Evolutionary conservation across 495 filamentous ascomycete genomes (phyloP).

Genomic region (Poronia punctata): DNA sequence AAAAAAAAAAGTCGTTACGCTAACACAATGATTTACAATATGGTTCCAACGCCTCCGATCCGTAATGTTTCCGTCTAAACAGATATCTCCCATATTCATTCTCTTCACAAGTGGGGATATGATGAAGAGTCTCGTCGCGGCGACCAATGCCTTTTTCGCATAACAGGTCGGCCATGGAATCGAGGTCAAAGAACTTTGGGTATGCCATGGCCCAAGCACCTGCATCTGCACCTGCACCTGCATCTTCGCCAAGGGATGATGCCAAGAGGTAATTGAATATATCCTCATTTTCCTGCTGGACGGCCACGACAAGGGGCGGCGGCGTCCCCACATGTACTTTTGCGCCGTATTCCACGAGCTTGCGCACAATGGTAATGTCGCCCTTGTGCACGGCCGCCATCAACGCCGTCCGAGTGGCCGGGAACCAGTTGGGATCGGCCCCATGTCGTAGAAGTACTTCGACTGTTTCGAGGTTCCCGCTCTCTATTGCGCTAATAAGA

Average conservation of each 20-base stretch:
- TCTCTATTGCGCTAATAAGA: conserved; percentile 12
- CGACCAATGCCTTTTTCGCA: conserved; percentile 1
- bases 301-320: conserved; percentile 9
- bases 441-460: conserved; percentile 9
- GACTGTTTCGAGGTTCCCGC: conserved; percentile 9
- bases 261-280: conserved; percentile 4
- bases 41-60: conserved; percentile 8
- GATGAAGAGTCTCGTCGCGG: conserved; percentile 4
- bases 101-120: conserved; percentile 10
- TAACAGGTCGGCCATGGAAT: conserved; percentile 12
- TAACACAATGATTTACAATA: conserved; percentile 6
- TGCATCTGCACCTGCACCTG: too few species aligned
- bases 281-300: conserved; percentile 9
- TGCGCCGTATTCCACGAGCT: conserved; percentile 26
- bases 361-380: conserved; percentile 22
- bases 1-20: neutral
- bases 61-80: conserved; percentile 8
- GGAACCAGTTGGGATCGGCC: conserved; percentile 15
- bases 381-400: conserved; percentile 27
- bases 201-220: conserved; percentile 16
- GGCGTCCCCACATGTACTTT: conserved; percentile 15
- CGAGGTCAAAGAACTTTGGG: conserved; percentile 9
- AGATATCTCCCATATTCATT: conserved; percentile 8
- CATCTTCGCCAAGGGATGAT: too few species aligned
- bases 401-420: conserved; percentile 23